Conservation (phyloP, 805 yeast species). For the Metschnikowia colocasiae region DNA sequence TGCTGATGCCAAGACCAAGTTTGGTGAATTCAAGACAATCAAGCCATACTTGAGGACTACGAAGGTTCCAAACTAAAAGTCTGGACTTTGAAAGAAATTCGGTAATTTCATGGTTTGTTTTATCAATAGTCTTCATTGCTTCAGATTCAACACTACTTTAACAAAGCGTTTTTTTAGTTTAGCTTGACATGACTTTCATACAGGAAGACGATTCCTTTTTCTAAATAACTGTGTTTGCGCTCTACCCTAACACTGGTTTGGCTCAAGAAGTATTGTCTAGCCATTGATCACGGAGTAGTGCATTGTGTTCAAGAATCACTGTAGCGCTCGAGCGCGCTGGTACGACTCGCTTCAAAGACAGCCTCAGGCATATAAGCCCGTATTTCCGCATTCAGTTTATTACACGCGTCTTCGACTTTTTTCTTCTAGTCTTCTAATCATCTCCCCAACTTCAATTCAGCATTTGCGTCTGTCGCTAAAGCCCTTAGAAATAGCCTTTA, state of each 20-base stretch:
- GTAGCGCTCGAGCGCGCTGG: neutral
- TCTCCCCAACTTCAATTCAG: neutral
- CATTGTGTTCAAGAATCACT: neutral
- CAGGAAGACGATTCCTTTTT: no score
- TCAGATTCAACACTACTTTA: no score
- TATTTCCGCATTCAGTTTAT: conserved; percentile 9
- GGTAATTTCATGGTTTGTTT: no score
- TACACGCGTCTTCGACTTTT: conserved; percentile 10
- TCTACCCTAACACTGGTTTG: no score
- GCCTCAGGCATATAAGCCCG: neutral
- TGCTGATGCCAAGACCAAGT: conserved; percentile 55
- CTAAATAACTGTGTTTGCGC: no score
- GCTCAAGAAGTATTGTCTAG: no score
- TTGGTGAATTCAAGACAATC: conserved; percentile 58
- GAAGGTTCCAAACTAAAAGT: conserved; percentile 21
- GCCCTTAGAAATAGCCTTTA: neutral
- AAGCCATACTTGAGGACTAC: conserved; percentile 66
- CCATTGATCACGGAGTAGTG: no score
- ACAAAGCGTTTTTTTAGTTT: no score
- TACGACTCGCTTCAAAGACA: neutral
- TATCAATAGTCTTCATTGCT: no score
- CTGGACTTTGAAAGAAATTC: neutral
- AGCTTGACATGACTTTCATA: no score
- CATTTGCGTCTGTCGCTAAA: neutral
- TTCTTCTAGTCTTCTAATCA: neutral